Evolutionary conservation across 805 yeast species (phyloP).

Genomic region (Candida ipomoeae): DNA sequence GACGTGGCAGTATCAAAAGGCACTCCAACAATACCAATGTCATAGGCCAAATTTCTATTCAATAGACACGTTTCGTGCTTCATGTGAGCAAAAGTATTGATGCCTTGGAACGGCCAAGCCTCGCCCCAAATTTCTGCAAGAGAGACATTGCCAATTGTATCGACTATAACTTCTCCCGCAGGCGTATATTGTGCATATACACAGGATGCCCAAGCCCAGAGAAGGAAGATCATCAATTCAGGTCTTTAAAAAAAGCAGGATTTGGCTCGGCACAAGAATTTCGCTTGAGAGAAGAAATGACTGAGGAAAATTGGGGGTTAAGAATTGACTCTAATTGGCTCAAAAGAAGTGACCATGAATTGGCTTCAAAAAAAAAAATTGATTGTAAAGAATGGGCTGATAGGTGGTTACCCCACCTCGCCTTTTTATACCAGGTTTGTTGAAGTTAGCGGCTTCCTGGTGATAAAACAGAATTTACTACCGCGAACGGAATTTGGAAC

Average conservation of each 20-base stretch:
- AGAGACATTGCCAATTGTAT: conserved; percentile 2
- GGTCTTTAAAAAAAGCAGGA: not conserved
- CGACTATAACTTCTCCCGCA: conserved; percentile 5
- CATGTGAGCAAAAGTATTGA: conserved; percentile 71
- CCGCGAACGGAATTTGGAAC: conserved; percentile 1
- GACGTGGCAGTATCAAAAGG: conserved; percentile 84
- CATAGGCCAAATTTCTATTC: conserved; percentile 46
- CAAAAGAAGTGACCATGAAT: too few species aligned
- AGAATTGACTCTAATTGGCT: too few species aligned
- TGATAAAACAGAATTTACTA: not conserved
- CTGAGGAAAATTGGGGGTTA: too few species aligned
- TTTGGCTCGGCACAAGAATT: not conserved
- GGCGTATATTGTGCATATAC: conserved; percentile 7
- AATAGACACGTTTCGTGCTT: conserved; percentile 56
- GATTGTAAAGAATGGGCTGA: too few species aligned
- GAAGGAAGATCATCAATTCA: not conserved
- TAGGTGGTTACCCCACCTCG: not conserved
- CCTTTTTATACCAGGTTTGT: not conserved
- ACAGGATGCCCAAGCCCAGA: not conserved
- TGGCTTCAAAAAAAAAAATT: too few species aligned
- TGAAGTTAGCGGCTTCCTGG: not conserved
- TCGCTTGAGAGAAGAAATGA: too few species aligned
- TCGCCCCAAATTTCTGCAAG: conserved; percentile 67
- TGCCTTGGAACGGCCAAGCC: conserved; percentile 68
- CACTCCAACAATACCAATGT: conserved; percentile 71